phyloP scores from a whole-genome alignment of 2,329 filamentous ascomycete genomes.

The Penicillium sp. region DNA sequence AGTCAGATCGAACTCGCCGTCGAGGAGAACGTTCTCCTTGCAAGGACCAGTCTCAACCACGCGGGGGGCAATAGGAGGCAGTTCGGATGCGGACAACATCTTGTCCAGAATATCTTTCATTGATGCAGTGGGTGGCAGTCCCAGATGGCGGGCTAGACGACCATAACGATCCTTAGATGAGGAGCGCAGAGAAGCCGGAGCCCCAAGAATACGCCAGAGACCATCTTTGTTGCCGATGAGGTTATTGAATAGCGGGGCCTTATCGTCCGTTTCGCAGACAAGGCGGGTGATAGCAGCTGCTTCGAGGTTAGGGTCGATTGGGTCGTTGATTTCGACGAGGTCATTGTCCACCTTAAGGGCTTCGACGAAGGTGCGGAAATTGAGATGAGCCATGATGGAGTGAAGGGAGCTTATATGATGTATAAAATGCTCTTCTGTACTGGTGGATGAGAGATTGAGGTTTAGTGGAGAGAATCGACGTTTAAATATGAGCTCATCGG shows the following conservation, averaged over 20 bases:
- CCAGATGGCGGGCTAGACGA: conserved; percentile 49
- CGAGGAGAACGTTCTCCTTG: conserved; percentile 48
- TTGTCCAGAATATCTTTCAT: conserved; percentile 49
- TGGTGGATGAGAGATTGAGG: not conserved
- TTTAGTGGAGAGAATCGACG: not conserved
- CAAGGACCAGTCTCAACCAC: conserved; percentile 44
- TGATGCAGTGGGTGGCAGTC: conserved; percentile 42
- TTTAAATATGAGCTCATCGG: not conserved
- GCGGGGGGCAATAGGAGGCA: conserved; percentile 35
- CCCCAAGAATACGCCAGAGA: conserved; percentile 55
- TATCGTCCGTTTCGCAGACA: conserved; percentile 51
- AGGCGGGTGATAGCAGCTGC: conserved; percentile 52
- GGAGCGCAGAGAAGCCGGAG: conserved; percentile 45
- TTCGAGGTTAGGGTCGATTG: conserved; percentile 52
- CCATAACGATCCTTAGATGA: conserved; percentile 41
- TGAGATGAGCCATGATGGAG: conserved; percentile 25
- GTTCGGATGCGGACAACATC: conserved; percentile 43
- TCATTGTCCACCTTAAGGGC: conserved; percentile 49
- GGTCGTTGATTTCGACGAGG: conserved; percentile 49
- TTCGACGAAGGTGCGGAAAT: conserved; percentile 54
- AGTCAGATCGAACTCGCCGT: conserved; percentile 49
- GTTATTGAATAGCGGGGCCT: conserved; percentile 59
- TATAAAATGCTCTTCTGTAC: not conserved
- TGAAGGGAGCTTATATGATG: not conserved
- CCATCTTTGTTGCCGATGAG: conserved; percentile 52